Evolutionary conservation across 352 stramenopile species (phyloP), one percentile per base, ranked within the genome.

Genomic region (Pythium angustatum): DNA sequence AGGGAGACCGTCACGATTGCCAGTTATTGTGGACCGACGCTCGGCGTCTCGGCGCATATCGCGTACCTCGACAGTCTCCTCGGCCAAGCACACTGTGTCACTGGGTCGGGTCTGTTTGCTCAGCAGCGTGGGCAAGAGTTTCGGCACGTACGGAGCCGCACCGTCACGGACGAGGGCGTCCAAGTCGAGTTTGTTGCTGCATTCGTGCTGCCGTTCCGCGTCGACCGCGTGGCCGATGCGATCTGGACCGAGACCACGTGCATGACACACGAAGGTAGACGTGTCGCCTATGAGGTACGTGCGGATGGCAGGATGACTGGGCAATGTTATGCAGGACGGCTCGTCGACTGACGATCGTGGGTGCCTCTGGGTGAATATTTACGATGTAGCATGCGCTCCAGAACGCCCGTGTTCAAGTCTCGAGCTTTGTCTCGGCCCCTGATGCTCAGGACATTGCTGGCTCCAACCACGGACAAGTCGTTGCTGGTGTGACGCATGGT

Each of bases 391-490:
- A 60, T 30, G 40, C 14, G 8, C 5, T 60, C 5, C 6, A 11
- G 24, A 60, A 30, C 22, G 2, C 34, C 28, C 36, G 19, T 5
- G 53, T 51, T 2, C 26, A 51, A 1, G 53, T 60, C 22, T 50
- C 53, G 22, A 60, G 53, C 19, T 60, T 60, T 50, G 53, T 40
- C 5, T 60, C 53, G 14, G 26, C 53, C 5, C 53, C 53, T 19
- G 22, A 24, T 14, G 15, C 15, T 0, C 9, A n/a, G 9, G 38
- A 60, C 17, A 26, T 38, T 5, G 7, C 53, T 7, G 53, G 53
- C 5, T 60, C 34, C 19, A 60, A 60, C 27, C 53, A 60, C 19
- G 40, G 40, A 2, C 53, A 60, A n/a, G 28, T 51, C 17, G 22
- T 60, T 24, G 38, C 38, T 6, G 53, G 53, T 26, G 38, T 24